phyloP scores from a whole-genome alignment of 129 eudicot species.

The Flaveria linearis region DNA sequence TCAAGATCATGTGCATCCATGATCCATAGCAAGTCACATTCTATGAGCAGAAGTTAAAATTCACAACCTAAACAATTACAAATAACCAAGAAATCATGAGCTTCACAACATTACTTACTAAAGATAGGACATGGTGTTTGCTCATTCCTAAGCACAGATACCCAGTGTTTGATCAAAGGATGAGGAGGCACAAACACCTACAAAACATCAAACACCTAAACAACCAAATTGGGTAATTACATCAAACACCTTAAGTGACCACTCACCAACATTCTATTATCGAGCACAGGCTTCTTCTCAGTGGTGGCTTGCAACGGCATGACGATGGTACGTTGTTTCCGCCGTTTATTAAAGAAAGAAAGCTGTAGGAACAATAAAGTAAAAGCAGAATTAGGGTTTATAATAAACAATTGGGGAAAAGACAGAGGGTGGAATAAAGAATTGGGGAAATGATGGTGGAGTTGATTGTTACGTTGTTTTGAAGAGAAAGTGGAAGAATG shows the following conservation, averaged over 20 bases:
- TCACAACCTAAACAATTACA: neutral
- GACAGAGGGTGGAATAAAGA: slow-evolving; percentile 1
- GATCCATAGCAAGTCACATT: neutral
- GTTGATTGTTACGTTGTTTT: neutral
- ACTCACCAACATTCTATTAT: slow-evolving; percentile 58
- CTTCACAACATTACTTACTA: slow-evolving; percentile 51
- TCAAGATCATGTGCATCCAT: neutral
- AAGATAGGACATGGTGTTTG: slow-evolving; percentile 82
- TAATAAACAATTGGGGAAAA: slow-evolving; percentile 6
- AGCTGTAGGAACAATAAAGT: neutral
- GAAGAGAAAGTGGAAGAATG: slow-evolving; percentile 19
- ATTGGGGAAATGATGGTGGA: slow-evolving; percentile 16
- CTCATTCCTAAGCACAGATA: slow-evolving; percentile 94
- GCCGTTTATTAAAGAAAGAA: neutral
- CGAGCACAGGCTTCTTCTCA: slow-evolving; percentile 40
- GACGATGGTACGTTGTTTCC: slow-evolving; percentile 1
- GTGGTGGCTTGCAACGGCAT: slow-evolving; percentile 42
- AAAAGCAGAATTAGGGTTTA: neutral
- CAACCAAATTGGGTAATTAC: neutral
- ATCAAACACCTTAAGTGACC: neutral
- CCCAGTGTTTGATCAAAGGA: slow-evolving; percentile 98
- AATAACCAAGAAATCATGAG: neutral
- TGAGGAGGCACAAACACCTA: slow-evolving; percentile 97
- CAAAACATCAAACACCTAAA: neutral
- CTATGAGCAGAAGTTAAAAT: too few species aligned